These are phyloP conservation scores for Curvularia lunata DNA, from an alignment of 2,329 filamentous ascomycete species.

Conservation along the genomic window DNA sequence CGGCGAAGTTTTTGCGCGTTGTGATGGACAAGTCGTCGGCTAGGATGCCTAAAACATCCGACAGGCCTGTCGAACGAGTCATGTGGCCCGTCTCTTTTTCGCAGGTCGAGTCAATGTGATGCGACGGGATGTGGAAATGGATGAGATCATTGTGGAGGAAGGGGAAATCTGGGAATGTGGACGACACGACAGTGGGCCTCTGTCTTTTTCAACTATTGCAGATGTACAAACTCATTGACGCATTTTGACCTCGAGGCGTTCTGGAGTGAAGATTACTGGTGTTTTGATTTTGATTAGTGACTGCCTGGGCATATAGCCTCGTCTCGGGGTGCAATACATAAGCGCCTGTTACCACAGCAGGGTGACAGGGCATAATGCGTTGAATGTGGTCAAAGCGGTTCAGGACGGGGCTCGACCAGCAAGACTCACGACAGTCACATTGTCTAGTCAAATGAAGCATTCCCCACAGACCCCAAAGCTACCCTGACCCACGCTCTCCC, in stretches of 20 bases:
- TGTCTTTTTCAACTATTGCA: neutral
- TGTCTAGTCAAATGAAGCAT: neutral
- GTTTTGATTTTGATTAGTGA: neutral
- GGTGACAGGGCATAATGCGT: neutral
- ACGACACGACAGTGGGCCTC: neutral
- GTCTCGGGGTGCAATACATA: neutral
- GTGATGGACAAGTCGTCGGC: neutral
- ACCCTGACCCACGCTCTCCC: conserved; percentile 6
- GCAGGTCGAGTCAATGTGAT: neutral
- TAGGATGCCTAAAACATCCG: neutral
- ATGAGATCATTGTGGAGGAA: conserved; percentile 11
- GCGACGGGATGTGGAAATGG: neutral
- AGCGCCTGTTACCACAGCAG: neutral
- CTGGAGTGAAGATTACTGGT: neutral
- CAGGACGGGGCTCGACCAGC: neutral
- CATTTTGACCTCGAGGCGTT: neutral
- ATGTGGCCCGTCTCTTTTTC: conserved; percentile 12
- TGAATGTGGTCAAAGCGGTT: conserved; percentile 1
- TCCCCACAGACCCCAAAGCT: conserved; percentile 11
- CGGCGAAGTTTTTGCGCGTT: neutral
- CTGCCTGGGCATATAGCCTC: neutral
- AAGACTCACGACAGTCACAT: neutral
- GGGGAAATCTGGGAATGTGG: neutral
- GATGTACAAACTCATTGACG: neutral
- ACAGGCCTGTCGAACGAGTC: conserved; percentile 1